phyloP scores from a whole-genome alignment of 345 rosid species.

The Eucalyptus sp. region DNA sequence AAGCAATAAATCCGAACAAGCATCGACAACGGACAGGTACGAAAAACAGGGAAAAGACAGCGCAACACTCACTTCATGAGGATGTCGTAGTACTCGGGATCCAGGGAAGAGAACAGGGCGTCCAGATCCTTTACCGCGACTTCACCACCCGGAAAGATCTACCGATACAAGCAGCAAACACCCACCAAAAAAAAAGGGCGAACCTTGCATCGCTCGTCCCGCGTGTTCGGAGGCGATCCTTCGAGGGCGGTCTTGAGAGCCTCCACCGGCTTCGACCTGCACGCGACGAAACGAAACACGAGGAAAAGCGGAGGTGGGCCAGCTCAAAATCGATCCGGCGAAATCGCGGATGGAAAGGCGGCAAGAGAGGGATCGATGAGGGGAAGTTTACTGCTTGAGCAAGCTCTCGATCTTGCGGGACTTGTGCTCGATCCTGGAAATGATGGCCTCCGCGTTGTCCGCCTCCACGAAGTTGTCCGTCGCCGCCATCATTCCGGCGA shows the following conservation, averaged over 20 bases:
- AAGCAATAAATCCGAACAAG: background rate
- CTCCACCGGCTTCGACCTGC: constrained; percentile 46
- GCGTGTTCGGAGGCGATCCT: constrained; percentile 76
- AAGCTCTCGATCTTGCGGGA: constrained; percentile 83
- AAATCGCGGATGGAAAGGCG: background rate
- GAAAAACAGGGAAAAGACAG: background rate
- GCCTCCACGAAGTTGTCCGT: constrained; percentile 42
- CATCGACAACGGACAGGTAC: background rate
- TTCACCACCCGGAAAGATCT: background rate
- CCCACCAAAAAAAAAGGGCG: background rate
- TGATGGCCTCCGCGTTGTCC: constrained; percentile 83
- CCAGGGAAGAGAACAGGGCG: constrained; percentile 58
- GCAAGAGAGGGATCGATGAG: background rate
- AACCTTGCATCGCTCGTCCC: constrained; percentile 92
- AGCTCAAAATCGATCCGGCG: background rate
- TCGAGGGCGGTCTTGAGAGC: constrained; percentile 88
- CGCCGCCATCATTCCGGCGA: constrained; percentile 28
- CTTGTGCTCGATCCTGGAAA: constrained; percentile 81
- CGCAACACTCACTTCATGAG: constrained; percentile 72
- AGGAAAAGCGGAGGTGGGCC: background rate
- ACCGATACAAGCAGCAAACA: background rate
- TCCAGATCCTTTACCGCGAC: constrained; percentile 42
- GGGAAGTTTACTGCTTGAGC: constrained; percentile 46
- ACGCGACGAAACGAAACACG: background rate
- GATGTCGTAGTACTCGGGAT: constrained; percentile 82